Evolutionary conservation across 371 early-diverging fungal genomes (phyloP).

Genomic region (Lichtheimia corymbifera): DNA sequence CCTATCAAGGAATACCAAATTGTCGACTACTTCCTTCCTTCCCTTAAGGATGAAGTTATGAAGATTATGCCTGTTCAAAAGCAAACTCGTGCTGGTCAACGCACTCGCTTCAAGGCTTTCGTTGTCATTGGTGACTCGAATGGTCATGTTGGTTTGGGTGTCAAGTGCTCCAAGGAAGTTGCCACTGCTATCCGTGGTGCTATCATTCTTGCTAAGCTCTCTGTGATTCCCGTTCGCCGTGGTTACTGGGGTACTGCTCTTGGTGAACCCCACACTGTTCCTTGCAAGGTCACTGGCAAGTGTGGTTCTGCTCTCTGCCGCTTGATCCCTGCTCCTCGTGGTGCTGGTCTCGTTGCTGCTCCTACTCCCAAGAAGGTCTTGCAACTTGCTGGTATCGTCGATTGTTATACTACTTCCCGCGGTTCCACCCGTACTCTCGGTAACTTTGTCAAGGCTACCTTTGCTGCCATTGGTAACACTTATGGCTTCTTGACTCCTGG

Average conservation of each 20-base stretch:
- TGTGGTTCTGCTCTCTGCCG: slow-evolving; percentile 97
- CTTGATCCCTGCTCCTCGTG: slow-evolving; percentile 73
- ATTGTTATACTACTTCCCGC: slow-evolving; percentile 96
- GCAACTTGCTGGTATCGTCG: slow-evolving; percentile 98
- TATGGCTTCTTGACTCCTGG: slow-evolving; percentile 96
- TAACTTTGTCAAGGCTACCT: slow-evolving; percentile 99
- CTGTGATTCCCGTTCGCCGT: slow-evolving; percentile 97
- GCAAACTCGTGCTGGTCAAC: slow-evolving; percentile 99
- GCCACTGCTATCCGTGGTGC: slow-evolving; percentile 99
- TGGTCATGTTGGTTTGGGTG: slow-evolving; percentile 99
- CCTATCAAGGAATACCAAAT: slow-evolving; percentile 99
- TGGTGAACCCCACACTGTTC: slow-evolving; percentile 99
- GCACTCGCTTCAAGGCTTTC: slow-evolving; percentile 99
- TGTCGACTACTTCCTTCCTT: slow-evolving; percentile 95
- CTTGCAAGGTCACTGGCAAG: slow-evolving; percentile 98
- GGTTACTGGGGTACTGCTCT: slow-evolving; percentile 99
- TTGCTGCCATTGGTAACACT: slow-evolving; percentile 98
- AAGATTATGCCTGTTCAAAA: slow-evolving; percentile 99
- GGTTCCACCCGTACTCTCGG: slow-evolving; percentile 93
- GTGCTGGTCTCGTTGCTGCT: slow-evolving; percentile 99
- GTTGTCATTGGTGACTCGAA: slow-evolving; percentile 98
- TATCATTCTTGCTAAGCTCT: slow-evolving; percentile 98
- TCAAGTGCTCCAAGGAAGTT: slow-evolving; percentile 99
- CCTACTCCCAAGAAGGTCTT: slow-evolving; percentile 98
- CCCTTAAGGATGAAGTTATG: slow-evolving; percentile 99